Evolutionary conservation across 768 basidiomycete species (phyloP).

Genomic region (Russula lepida): DNA sequence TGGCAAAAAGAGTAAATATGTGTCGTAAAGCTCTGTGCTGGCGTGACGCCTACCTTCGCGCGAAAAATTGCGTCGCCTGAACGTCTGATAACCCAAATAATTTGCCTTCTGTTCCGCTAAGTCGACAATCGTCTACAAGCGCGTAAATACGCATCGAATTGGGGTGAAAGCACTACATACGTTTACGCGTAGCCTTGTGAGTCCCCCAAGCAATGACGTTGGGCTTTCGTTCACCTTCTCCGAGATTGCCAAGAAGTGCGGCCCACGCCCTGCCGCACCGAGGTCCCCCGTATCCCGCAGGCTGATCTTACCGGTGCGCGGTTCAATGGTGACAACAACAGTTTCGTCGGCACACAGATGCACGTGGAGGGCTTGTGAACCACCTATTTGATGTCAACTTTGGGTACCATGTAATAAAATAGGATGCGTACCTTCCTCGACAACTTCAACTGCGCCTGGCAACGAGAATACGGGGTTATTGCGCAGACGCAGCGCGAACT

Average conservation of each 20-base stretch:
- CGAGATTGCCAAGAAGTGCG: conserved; percentile 50
- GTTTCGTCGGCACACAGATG: conserved; percentile 71
- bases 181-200: conserved; percentile 51
- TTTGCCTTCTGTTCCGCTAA: conserved; percentile 78
- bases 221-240: conserved; percentile 68
- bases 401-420: neutral
- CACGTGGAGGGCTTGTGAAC: conserved; percentile 50
- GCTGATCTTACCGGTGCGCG: conserved; percentile 69
- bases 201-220: conserved; percentile 42
- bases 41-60: conserved; percentile 42
- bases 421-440: conserved; percentile 42
- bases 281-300: conserved; percentile 77
- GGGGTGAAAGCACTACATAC: conserved; percentile 35
- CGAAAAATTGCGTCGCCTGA: conserved; percentile 57
- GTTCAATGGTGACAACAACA: conserved; percentile 69
- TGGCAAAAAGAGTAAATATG: neutral
- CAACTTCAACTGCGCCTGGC: conserved; percentile 49
- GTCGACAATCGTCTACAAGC: conserved; percentile 68
- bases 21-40: neutral
- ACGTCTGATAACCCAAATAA: conserved; percentile 74
- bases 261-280: conserved; percentile 61
- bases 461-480: conserved; percentile 51
- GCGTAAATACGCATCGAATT: neutral
- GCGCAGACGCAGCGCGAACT: conserved; percentile 49
- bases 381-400: conserved; percentile 31